A percentile compares a stretch with the other conserved stretches of the same genome.
Conservation (phyloP, 2,329 filamentous ascomycete species). For the Malbranchea zuffiana region DNA sequence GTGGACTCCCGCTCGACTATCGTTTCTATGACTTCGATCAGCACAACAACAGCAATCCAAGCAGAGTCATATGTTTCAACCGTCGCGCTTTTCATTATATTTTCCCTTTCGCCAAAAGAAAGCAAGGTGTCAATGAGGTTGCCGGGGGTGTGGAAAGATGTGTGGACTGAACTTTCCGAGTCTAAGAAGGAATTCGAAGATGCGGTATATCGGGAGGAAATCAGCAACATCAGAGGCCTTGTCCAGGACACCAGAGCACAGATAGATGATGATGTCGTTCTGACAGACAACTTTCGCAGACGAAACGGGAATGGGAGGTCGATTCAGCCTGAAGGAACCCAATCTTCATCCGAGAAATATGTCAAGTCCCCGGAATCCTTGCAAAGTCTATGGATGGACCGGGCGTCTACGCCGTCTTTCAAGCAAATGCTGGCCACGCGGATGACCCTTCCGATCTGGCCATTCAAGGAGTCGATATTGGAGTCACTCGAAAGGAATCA, state of each 20-base stretch:
- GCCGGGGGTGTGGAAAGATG: conserved; percentile 68
- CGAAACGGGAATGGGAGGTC: conserved; percentile 23
- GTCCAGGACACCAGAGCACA: conserved; percentile 28
- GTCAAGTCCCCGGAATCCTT: conserved; percentile 11
- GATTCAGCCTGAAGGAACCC: background rate
- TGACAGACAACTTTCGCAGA: conserved; percentile 63
- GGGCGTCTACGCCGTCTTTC: conserved; percentile 46
- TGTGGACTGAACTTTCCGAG: conserved; percentile 70
- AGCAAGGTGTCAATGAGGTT: conserved; percentile 74
- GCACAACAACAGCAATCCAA: conserved; percentile 64
- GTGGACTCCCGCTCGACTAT: conserved; percentile 41
- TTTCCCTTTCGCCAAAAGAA: conserved; percentile 65
- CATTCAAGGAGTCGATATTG: conserved; percentile 68
- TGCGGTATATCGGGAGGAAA: conserved; percentile 54
- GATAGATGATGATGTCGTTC: conserved; percentile 62
- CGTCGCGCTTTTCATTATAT: conserved; percentile 68
- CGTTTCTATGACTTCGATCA: conserved; percentile 63
- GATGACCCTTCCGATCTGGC: conserved; percentile 79
- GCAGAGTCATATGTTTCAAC: conserved; percentile 83
- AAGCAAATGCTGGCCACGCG: conserved; percentile 69
- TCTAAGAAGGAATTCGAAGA: conserved; percentile 60
- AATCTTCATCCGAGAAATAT: conserved; percentile 16
- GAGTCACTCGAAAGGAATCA: conserved; percentile 66
- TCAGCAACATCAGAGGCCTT: conserved; percentile 51
- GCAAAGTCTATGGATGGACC: conserved; percentile 42